Evolutionary conservation across 495 filamentous ascomycete species (phyloP), one percentile per base, ranked within the genome.

Genomic region (Aspergillus haitiensis): DNA sequence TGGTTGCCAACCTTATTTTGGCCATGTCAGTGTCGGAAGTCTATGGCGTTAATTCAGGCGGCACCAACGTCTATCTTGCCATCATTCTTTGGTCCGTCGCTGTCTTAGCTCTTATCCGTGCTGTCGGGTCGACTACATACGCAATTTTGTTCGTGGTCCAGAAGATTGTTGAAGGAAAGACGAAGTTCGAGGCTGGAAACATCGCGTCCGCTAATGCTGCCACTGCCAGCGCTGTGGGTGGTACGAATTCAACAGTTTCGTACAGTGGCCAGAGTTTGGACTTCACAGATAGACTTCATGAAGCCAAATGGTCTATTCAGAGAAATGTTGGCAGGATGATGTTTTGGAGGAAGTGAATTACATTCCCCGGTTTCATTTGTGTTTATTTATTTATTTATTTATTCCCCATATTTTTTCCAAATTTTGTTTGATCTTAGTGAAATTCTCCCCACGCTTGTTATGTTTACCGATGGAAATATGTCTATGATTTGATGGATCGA

Each of bases 61-160:
- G 97, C 54, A 86, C 83, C 1, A 99, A 99, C 72, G 87, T 91
- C 71, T 99, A 99, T 72, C 83, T 98, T 32, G 86, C 87, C 34
- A 92, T 97, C 67, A 89, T 98, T 66, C 81, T 99, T 6, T 99
- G 95, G 95, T 75, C 85, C 33, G 95, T 99, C 12, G 95, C 94
- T 0, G 82, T 81, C 1, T 74, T 99, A 56, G 94, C 95, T 7
- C 73, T 90, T 7, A 93, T 98, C 73, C 80, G 95, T 57, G 90
- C 89, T 0, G 58, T 96, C 3, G 95, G 94, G 0, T 86, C 81
- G n/a, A 86, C 85, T 10, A 83, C 89, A 0, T 98, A 93, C 70
- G 86, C 88, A 0, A 73, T 97, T 13, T 82, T 98, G 53, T 90
- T 93, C 68, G 75, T 89, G 5, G 73, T 99, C 21, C 90, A 95